Evolutionary conservation across 176 grass and related monocot species (phyloP).

Genomic region (Cocos nucifera): DNA sequence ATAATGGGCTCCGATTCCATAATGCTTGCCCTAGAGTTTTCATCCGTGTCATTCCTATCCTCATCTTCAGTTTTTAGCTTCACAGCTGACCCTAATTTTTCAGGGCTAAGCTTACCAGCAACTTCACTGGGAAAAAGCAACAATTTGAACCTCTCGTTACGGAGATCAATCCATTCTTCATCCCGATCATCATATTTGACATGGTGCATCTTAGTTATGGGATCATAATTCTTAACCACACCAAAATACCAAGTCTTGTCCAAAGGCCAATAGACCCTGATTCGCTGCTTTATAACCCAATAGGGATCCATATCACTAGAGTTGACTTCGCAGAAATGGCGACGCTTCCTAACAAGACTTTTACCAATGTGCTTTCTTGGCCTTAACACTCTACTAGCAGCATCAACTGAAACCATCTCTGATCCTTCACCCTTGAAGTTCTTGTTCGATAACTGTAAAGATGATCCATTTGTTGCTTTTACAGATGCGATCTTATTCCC

Average conservation of each 20-base stretch:
- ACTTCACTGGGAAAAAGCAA: slow-evolving; percentile 78
- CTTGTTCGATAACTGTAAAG: slow-evolving; percentile 7
- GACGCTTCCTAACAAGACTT: slow-evolving; percentile 45
- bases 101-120: slow-evolving; percentile 31
- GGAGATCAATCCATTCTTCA: slow-evolving; percentile 95
- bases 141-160: slow-evolving; percentile 91
- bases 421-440: slow-evolving; percentile 25
- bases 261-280: slow-evolving; percentile 97
- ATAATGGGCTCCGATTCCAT: slow-evolving; percentile 45
- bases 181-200: slow-evolving; percentile 94
- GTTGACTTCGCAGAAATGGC: slow-evolving; percentile 80
- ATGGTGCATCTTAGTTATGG: slow-evolving; percentile 58
- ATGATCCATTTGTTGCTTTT: slow-evolving; percentile 22
- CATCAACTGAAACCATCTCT: slow-evolving; percentile 24
- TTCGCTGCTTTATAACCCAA: slow-evolving; percentile 71
- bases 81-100: slow-evolving; percentile 29
- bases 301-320: slow-evolving; percentile 66
- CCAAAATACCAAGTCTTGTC: slow-evolving; percentile 93
- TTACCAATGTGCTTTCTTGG: slow-evolving; percentile 46
- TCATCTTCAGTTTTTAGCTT: slow-evolving; percentile 27
- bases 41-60: slow-evolving; percentile 31
- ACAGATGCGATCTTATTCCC: slow-evolving; percentile 25
- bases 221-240: slow-evolving; percentile 80
- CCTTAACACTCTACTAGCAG: slow-evolving; percentile 30
- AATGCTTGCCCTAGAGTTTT: slow-evolving; percentile 30